Conservation (phyloP, 306 rosid genomes). For the Pyrus pyrifolia region DNA sequence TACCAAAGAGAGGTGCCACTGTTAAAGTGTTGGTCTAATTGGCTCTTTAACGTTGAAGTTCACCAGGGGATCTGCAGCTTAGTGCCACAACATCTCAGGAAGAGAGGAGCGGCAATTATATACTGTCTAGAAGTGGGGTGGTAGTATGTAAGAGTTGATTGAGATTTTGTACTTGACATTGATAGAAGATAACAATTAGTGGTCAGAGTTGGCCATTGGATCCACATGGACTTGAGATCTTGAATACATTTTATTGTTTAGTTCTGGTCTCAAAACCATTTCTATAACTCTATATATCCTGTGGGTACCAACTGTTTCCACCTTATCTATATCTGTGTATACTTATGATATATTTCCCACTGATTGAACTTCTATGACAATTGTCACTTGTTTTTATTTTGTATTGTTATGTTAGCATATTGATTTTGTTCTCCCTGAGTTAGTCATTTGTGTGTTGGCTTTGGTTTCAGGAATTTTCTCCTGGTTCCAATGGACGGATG, state of each 20-base stretch:
- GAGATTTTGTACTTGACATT: neutral
- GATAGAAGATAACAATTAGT: neutral
- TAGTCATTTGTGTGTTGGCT: neutral
- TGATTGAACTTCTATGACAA: neutral
- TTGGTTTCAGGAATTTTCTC: slow-evolving; percentile 84
- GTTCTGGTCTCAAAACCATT: neutral
- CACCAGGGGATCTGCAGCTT: neutral
- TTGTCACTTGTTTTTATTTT: neutral
- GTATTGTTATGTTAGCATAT: slow-evolving; percentile 8
- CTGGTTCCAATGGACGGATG: slow-evolving; percentile 93
- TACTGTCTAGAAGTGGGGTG: neutral
- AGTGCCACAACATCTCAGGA: too few relatives aligned
- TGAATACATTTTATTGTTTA: neutral
- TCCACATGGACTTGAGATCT: neutral
- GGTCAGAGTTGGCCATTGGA: neutral
- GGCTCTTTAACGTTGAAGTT: neutral
- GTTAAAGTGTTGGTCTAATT: neutral
- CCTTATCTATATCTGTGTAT: neutral
- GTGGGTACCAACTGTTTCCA: neutral
- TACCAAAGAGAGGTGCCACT: neutral
- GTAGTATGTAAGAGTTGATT: neutral
- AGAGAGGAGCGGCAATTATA: too few relatives aligned
- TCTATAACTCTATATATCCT: neutral
- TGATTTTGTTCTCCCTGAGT: neutral
- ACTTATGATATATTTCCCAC: neutral